A percentile compares a stretch with the other conserved stretches of the same genome.
phyloP scores from a whole-genome alignment of 2,329 filamentous ascomycete genomes.

The Claviceps sp. region DNA sequence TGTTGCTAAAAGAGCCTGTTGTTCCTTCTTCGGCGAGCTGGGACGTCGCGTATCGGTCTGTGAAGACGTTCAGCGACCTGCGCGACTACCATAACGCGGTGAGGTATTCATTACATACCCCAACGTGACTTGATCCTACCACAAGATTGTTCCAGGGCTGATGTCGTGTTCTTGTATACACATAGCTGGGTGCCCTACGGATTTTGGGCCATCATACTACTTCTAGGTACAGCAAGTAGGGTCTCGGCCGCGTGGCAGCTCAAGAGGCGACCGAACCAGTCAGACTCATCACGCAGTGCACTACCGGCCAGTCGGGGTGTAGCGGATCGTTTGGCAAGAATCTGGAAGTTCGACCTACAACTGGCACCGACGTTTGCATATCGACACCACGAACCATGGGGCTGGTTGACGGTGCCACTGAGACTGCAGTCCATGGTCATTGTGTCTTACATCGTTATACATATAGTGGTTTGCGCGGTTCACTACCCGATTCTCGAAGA shows the following conservation, averaged over 20 bases:
- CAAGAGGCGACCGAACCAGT: background rate
- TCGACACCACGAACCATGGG: background rate
- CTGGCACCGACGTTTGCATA: background rate
- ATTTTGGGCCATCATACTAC: background rate
- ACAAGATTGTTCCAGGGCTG: background rate
- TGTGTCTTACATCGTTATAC: slow-evolving; percentile 17
- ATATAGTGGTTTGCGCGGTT: slow-evolving; percentile 16
- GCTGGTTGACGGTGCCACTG: background rate
- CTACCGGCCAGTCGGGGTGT: background rate
- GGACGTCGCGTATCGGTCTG: slow-evolving; percentile 4
- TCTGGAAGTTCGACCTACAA: background rate
- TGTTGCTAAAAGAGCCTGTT: background rate
- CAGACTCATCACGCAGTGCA: background rate
- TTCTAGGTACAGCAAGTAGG: background rate
- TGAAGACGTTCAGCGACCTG: slow-evolving; percentile 2
- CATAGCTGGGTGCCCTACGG: background rate
- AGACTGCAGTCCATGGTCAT: slow-evolving; percentile 10
- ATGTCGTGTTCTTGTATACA: background rate
- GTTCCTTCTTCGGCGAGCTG: slow-evolving; percentile 4
- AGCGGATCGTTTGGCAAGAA: background rate
- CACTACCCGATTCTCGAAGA: slow-evolving; percentile 18
- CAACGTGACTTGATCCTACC: background rate
- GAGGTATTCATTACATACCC: slow-evolving; percentile 1
- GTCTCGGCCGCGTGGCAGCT: background rate
- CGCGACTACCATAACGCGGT: slow-evolving; percentile 5